A percentile compares a stretch with the other conserved stretches of the same genome.
Conservation (phyloP, 495 filamentous ascomycete species). For the Aspergillus panamensis region DNA sequence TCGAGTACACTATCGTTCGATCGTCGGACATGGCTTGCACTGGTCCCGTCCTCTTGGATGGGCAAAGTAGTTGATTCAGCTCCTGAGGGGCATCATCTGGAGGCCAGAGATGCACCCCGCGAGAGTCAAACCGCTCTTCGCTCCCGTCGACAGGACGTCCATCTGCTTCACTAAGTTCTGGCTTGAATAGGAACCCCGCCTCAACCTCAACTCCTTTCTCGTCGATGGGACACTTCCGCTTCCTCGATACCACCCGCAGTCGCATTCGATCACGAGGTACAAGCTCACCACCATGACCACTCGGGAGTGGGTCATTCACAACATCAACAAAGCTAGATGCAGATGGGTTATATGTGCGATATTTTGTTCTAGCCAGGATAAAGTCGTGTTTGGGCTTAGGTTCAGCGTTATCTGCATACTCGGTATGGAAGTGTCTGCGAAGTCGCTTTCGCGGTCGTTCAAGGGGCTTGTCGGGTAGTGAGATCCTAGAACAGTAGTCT, state of each 20-base stretch:
- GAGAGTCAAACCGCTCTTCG: conserved; percentile 48
- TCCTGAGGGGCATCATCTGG: conserved; percentile 44
- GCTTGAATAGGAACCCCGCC: conserved; percentile 32
- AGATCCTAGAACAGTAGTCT: conserved; percentile 6
- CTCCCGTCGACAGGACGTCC: conserved; percentile 31
- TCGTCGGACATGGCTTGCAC: conserved; percentile 57
- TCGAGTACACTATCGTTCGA: conserved; percentile 52
- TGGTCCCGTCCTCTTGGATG: conserved; percentile 43
- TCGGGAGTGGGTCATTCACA: conserved; percentile 52
- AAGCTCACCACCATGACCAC: conserved; percentile 27
- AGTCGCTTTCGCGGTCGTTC: conserved; percentile 38
- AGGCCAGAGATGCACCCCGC: conserved; percentile 58
- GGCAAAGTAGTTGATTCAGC: conserved; percentile 56
- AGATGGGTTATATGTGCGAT: conserved; percentile 56
- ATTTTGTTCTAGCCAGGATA: conserved; percentile 55
- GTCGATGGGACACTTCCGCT: conserved; percentile 38
- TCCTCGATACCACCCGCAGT: conserved; percentile 49
- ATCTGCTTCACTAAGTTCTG: conserved; percentile 28
- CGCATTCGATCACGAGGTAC: conserved; percentile 48
- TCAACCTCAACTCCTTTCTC: conserved; percentile 35
- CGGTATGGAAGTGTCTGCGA: conserved; percentile 39
- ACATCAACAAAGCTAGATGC: conserved; percentile 64
- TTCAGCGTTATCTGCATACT: conserved; percentile 46
- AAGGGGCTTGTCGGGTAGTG: conserved; percentile 32
- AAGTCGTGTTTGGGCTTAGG: conserved; percentile 42